Base-by-base conservation (phyloP, 768 basidiomycete genomes). In the Coprinellus aureogranulatus region DNA sequence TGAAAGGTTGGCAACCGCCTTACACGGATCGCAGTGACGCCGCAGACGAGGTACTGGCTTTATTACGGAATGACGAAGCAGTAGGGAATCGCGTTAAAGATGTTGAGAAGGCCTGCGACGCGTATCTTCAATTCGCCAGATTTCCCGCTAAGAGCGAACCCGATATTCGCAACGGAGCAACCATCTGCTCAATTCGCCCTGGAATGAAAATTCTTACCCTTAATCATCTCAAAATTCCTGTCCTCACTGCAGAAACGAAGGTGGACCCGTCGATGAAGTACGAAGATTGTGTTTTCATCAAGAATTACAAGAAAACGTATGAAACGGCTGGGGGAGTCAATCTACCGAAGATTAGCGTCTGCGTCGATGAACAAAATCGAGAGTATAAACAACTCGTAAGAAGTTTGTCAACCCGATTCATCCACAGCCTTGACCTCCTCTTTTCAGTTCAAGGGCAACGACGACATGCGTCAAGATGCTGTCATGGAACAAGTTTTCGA, bases 401-500 rank as follows among this genome's bases (percentile, higher is more conserved):
- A 16, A 10, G 16, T 14, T 23, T 30, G 10, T 9, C 18, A 27
- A 50, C 9, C 49, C 27, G n/a, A n/a, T 11, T 50, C 49, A 6
- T 50, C 22, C 9, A 11, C 45, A n/a, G n/a, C n/a, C n/a, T n/a
- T n/a, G n/a, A n/a, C n/a, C n/a, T n/a, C n/a, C 4, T 60, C 96
- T 93, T 95, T 94, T 74, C 98, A 99, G 69, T 93, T 93, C 3
- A 85, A 90, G 73, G 89, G 89, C 9, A 79, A 84, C 10, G 97
- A 99, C 63, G 97, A 99, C 65, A 69, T 97, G 46, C 87, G 97
- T 40, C 97, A 99, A 71, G 97, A 99, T 67, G 95, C 95, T 0
- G 94, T 98, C 53, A 98, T 99, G 95, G 93, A 98, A 66, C 97
- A 99, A 71, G 93, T 97, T 2, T 99, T 99, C 65, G 84, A 85